These are phyloP conservation scores for Nepenthes gracilis DNA, from an alignment of 148 eudicot genomes.

Conservation along the genomic window DNA sequence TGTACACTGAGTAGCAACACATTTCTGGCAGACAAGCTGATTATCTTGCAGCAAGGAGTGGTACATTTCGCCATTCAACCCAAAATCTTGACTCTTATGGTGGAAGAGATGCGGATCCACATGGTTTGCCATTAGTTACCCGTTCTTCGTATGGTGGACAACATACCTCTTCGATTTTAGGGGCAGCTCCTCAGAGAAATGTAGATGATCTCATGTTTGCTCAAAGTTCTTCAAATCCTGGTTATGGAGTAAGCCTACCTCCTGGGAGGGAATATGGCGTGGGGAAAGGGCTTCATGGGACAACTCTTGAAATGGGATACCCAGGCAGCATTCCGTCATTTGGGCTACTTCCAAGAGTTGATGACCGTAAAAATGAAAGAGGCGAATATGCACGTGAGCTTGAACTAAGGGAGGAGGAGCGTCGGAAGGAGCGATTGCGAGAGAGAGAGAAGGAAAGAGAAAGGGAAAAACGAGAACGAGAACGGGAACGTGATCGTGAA, in stretches of 20 bases:
- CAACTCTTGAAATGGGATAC: constrained; percentile 58
- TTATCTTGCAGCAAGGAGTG: constrained; percentile 74
- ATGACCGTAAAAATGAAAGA: constrained; percentile 56
- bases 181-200: constrained; percentile 77
- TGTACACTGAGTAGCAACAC: constrained; percentile 62
- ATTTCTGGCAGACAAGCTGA: constrained; percentile 99
- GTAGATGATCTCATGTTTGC: constrained; percentile 56
- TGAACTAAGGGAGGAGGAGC: constrained; percentile 75
- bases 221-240: constrained; percentile 69
- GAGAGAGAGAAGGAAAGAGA: constrained; percentile 69
- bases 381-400: constrained; percentile 43
- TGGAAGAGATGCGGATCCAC: constrained; percentile 68
- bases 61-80: constrained; percentile 49
- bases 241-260: constrained; percentile 96
- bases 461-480: constrained; percentile 39
- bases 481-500: constrained; percentile 36
- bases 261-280: constrained; percentile 93
- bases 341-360: constrained; percentile 44
- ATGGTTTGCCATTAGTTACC: constrained; percentile 31
- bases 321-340: constrained; percentile 42
- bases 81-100: constrained; percentile 68
- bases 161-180: constrained; percentile 75
- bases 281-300: constrained; percentile 75
- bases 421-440: constrained; percentile 46
- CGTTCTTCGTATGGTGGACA: constrained; percentile 61